Evolutionary conservation across 1,139 yeast species (phyloP).

Genomic region (Petasospora fabianii): DNA sequence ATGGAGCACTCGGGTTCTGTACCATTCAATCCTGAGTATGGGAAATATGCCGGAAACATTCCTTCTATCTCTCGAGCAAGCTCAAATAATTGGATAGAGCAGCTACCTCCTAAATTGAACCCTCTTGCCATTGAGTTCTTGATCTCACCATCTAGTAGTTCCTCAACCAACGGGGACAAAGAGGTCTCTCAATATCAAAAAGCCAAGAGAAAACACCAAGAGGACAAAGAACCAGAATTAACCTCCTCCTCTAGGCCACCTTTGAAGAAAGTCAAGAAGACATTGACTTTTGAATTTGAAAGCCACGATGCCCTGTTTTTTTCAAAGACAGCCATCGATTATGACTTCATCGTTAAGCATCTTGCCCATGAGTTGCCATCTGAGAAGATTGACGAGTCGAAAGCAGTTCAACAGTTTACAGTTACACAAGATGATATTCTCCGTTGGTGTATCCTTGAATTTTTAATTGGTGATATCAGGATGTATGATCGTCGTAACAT

Average conservation of each 20-base stretch:
- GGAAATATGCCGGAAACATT: too few species aligned
- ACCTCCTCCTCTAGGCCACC: neutral
- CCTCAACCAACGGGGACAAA: too few species aligned
- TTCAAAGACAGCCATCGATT: conserved; percentile 6
- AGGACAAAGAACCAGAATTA: neutral
- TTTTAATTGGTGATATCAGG: conserved; percentile 11
- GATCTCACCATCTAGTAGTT: too few species aligned
- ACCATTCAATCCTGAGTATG: too few species aligned
- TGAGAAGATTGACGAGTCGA: neutral
- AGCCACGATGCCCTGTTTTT: conserved; percentile 8
- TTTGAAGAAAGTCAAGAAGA: conserved; percentile 31
- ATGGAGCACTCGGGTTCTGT: too few species aligned
- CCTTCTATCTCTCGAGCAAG: too few species aligned
- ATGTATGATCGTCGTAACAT: conserved; percentile 13
- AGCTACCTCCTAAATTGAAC: too few species aligned
- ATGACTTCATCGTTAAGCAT: conserved; percentile 14
- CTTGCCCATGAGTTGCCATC: conserved; percentile 1
- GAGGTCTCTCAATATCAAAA: too few species aligned
- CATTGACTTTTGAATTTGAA: conserved; percentile 41
- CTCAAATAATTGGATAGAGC: too few species aligned
- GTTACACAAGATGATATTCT: conserved; percentile 11
- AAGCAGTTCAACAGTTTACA: conserved; percentile 1
- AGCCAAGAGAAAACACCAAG: too few species aligned
- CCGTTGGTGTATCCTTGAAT: conserved; percentile 17
- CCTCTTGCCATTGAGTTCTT: too few species aligned